Evolutionary conservation across 495 filamentous ascomycete species (phyloP), one percentile per base, ranked within the genome.

Genomic region (Pyrenula aspistea): DNA sequence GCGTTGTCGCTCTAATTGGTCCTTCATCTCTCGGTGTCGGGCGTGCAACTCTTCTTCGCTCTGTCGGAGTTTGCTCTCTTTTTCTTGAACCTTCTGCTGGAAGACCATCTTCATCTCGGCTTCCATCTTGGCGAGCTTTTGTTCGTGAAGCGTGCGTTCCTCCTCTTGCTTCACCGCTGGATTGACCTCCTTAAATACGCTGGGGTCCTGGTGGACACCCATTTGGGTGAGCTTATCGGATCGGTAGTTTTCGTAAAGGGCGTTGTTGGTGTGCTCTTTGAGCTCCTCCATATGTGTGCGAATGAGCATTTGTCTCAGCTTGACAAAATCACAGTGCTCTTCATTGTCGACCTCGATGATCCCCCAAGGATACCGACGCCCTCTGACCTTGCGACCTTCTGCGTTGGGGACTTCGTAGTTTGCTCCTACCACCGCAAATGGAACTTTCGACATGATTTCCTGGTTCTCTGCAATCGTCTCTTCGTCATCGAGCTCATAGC

Each of bases 61-160:
- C 77, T 96, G 91, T 72, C 91, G 93, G 71, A 98, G 79, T 75
- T 98, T 98, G 83, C 89, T 95, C 74, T 98, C 93, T 81, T 98
- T 98, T 74, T 98, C 93, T 58, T 88, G 83, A 21, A 98, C 93
- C 87, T 98, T 98, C 71, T 97, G 94, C 71, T 98, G 93, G 90
- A 98, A 98, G 66, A 98, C 93, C 93, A 97, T 96, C 89, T 97
- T 97, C 93, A 98, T 98, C 72, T 98, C 93, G 65, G 88, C 81
- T 72, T 98, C 93, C 93, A 98, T 98, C 89, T 98, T 98, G 63
- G 89, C 86, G 61, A 98, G 87, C 79, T 98, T 98, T 81, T 97
- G 94, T 74, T 98, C 93, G 81, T 98, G 93, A 55, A 98, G 80
- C 55, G 83, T 81, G 65, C 93, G 90, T 80, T 98, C 93, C 77